Conservation (phyloP, 1,284 basidiomycete genomes). For the Boletus holoroseus region DNA sequence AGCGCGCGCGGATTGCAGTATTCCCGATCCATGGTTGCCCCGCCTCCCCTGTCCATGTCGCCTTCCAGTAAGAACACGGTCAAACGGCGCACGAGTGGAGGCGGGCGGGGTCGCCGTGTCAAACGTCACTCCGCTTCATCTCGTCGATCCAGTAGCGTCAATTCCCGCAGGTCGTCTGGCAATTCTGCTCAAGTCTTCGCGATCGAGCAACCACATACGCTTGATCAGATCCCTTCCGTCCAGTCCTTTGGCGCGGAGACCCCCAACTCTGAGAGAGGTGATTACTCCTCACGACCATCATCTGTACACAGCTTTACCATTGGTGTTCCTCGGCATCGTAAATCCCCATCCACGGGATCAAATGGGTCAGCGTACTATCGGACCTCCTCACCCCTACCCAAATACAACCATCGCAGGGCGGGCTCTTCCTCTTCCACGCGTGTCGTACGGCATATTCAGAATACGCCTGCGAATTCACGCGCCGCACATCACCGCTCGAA, state of each 20-base stretch:
- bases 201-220: constrained; percentile 49
- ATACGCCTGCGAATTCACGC: constrained; percentile 32
- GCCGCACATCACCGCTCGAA: constrained; percentile 58
- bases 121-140: constrained; percentile 67
- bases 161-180: constrained; percentile 68
- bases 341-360: constrained; percentile 71
- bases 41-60: constrained; percentile 18
- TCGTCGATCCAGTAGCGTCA: constrained; percentile 74
- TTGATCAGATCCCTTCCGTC: constrained; percentile 49
- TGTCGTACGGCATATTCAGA: constrained; percentile 61
- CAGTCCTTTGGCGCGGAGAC: constrained; percentile 69
- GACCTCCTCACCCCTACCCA: constrained; percentile 61
- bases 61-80: constrained; percentile 35
- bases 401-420: constrained; percentile 58
- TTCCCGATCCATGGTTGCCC: constrained; percentile 24
- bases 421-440: constrained; percentile 73
- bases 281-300: constrained; percentile 65
- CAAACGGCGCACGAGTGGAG: constrained; percentile 46
- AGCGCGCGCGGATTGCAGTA: constrained; percentile 21
- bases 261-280: constrained; percentile 74
- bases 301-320: constrained; percentile 66
- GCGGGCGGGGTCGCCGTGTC: constrained; percentile 45
- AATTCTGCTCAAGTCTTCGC: constrained; percentile 57
- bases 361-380: constrained; percentile 60
- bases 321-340: constrained; percentile 51